Conservation (phyloP, 2,329 filamentous ascomycete species). For the Claviceps sp. region DNA sequence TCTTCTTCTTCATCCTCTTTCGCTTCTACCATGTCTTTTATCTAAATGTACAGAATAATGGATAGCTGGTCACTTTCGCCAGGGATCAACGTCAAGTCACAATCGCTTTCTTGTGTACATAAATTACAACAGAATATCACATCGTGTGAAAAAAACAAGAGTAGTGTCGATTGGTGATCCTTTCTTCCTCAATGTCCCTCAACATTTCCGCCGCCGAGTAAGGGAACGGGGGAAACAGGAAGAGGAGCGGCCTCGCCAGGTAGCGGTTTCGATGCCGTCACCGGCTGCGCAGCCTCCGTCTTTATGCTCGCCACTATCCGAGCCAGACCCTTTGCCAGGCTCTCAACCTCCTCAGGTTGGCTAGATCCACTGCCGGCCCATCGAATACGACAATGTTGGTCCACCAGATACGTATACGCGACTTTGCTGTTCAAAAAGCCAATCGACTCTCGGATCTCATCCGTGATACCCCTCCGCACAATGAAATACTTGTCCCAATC, state of each 20-base stretch:
- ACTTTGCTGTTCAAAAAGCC: conserved; percentile 79
- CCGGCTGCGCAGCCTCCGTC: conserved; percentile 20
- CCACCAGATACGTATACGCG: conserved; percentile 85
- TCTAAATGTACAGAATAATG: conserved; percentile 17
- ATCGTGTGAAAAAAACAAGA: too few relatives aligned
- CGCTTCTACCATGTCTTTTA: not conserved
- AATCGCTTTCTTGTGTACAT: not conserved
- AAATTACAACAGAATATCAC: conserved; percentile 8
- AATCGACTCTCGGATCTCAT: conserved; percentile 48
- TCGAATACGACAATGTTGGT: conserved; percentile 74
- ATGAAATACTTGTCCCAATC: conserved; percentile 51
- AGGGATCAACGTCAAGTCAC: not conserved
- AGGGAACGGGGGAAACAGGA: too few relatives aligned
- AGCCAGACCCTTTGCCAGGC: conserved; percentile 50
- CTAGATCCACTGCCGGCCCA: conserved; percentile 79
- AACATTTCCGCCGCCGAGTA: too few relatives aligned
- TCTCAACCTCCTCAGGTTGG: conserved; percentile 50
- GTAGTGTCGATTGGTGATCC: too few relatives aligned
- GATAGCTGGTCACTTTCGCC: not conserved
- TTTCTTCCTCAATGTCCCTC: too few relatives aligned
- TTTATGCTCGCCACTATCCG: conserved; percentile 48
- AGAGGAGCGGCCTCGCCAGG: conserved; percentile 13
- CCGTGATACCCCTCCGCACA: conserved; percentile 42
- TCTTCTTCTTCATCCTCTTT: not conserved
- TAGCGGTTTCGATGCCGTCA: conserved; percentile 20